Base-by-base conservation (phyloP, 164 flowering plant genomes). In the Akebia trifoliata region DNA sequence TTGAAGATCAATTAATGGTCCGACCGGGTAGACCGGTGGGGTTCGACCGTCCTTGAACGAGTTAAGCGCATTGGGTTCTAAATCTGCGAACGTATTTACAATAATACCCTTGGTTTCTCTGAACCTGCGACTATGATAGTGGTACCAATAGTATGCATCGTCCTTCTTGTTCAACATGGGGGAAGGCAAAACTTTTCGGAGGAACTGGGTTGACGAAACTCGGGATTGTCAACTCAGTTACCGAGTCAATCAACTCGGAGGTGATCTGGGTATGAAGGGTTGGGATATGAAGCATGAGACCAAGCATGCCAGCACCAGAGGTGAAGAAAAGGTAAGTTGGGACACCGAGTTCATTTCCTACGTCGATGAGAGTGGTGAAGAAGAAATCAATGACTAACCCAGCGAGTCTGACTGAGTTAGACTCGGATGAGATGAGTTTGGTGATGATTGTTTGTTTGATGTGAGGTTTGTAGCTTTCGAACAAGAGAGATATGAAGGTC, bases 271-370 rank as follows among this genome's bases (percentile, higher is more conserved):
- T 17, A n/a, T 62, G 11, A 7, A 59, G 43, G 14, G 17, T 42
- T 2, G 56, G 72, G 45, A 74, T 47, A 31, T 76, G 50, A 10
- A 70, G 52, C 53, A 68, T n/a, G 52, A 74, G 30, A 1, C 60
- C 62, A 6, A 74, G 64, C 8, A 50, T 4, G 14, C 50, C 50
- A 0, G 72, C 72, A 20, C 62, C 32, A 8, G 77, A 72, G 0
- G 79, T 42, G 65, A 70, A 72, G 72, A 39, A 75, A 17, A 75
- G 5, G 59, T 74, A 81, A 0, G 72, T 54, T 2, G 78, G 75
- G 31, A 76, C 32, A 10, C 56, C 61, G 9, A 78, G 46, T 17
- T 78, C 79, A 3, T 31, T 40, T 0, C 72, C 81, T 0, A 81
- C 67, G 7, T 72, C 82, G 15, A 66, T 67, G 72, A 76, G 51